These are phyloP conservation scores for Begonia fuchsioides DNA, from an alignment of 306 rosid genomes.

Conservation along the genomic window DNA sequence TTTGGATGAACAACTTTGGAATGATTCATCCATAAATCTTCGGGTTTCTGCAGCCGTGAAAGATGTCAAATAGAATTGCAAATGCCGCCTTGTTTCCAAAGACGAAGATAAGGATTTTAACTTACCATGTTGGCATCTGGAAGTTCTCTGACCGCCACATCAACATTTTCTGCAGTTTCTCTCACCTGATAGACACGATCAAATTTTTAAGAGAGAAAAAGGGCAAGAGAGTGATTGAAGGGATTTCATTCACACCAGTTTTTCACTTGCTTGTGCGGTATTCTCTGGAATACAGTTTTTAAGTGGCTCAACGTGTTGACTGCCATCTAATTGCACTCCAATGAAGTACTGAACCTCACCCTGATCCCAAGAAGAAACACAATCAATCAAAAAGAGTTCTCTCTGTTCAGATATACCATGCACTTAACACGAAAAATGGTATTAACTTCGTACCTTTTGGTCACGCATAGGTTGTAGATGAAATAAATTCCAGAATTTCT, in stretches of 20 bases:
- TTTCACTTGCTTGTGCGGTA: slow-evolving; percentile 60
- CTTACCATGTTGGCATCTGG: slow-evolving; percentile 96
- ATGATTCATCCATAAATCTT: slow-evolving; percentile 91
- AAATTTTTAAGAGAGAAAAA: not conserved
- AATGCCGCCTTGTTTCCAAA: slow-evolving; percentile 10
- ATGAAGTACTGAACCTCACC: slow-evolving; percentile 96
- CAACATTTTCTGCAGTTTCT: slow-evolving; percentile 81
- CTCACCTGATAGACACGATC: slow-evolving; percentile 34
- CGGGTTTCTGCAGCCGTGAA: slow-evolving; percentile 64
- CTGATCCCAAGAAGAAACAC: slow-evolving; percentile 26
- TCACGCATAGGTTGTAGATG: slow-evolving; percentile 99
- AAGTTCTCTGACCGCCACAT: slow-evolving; percentile 81
- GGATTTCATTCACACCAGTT: slow-evolving; percentile 27
- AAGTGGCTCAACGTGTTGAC: slow-evolving; percentile 90
- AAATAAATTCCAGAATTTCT: slow-evolving; percentile 93
- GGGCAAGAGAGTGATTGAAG: not conserved
- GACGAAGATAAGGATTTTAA: slow-evolving; percentile 12
- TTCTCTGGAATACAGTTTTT: slow-evolving; percentile 47
- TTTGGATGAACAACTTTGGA: slow-evolving; percentile 71
- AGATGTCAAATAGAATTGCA: slow-evolving; percentile 6
- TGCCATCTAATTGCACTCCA: slow-evolving; percentile 98
- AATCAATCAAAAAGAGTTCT: not conserved
- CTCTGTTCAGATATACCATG: not conserved
- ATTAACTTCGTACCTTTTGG: slow-evolving; percentile 48
- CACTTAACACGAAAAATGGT: slow-evolving; percentile 1